phyloP scores from a whole-genome alignment of 2,329 filamentous ascomycete genomes.

The Pseudocercospora cruenta region DNA sequence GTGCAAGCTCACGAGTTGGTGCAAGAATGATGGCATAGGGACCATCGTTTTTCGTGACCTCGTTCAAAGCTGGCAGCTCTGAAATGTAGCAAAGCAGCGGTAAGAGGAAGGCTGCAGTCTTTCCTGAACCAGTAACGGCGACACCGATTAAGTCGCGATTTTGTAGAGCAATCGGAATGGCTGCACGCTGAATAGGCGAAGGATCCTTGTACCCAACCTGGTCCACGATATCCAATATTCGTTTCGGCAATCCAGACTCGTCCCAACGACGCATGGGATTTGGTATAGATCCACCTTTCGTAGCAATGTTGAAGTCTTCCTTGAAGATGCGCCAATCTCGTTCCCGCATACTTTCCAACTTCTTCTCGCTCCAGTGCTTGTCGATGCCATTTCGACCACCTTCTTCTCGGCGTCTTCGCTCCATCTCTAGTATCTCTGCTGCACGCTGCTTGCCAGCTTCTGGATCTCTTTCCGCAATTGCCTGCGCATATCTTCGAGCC shows the following conservation, averaged over 20 bases:
- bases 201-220: slow-evolving; percentile 90
- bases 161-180: slow-evolving; percentile 92
- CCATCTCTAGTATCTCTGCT: slow-evolving; percentile 80
- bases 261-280: slow-evolving; percentile 95
- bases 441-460: slow-evolving; percentile 78
- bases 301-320: slow-evolving; percentile 95
- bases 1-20: slow-evolving; percentile 93
- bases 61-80: slow-evolving; percentile 80
- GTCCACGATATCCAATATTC: slow-evolving; percentile 78
- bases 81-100: slow-evolving; percentile 94
- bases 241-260: slow-evolving; percentile 78
- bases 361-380: slow-evolving; percentile 96
- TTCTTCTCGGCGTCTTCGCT: slow-evolving; percentile 74
- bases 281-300: slow-evolving; percentile 87
- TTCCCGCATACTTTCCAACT: slow-evolving; percentile 89
- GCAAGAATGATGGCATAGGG: slow-evolving; percentile 97
- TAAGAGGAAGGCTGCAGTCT: slow-evolving; percentile 92
- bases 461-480: slow-evolving; percentile 73
- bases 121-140: slow-evolving; percentile 96
- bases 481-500: slow-evolving; percentile 63
- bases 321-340: slow-evolving; percentile 99
- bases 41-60: slow-evolving; percentile 87
- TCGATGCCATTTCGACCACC: slow-evolving; percentile 74
- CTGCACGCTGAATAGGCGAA: slow-evolving; percentile 86
- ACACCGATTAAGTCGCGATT: slow-evolving; percentile 97